Base-by-base conservation (phyloP, 495 filamentous ascomycete genomes). In the Hapsidospora chrysogenum region DNA sequence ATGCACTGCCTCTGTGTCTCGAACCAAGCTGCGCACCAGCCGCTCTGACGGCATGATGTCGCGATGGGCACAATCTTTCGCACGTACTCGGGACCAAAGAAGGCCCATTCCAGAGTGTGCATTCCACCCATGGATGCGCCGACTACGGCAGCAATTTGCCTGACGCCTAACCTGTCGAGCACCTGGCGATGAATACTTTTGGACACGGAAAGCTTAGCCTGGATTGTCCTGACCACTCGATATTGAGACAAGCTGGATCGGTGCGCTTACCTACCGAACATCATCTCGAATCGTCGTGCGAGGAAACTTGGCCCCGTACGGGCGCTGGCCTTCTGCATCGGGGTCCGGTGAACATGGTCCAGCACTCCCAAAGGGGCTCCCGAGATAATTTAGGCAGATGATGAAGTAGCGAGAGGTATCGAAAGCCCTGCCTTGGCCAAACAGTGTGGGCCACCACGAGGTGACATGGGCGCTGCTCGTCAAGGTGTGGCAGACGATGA, bases 101-200 rank as follows among this genome's bases (percentile, higher is more conserved):
- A 39, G 15, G 53, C 43, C 55, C 55, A 56, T 34, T 59, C 56
- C 8, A 59, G 46, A 9, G 52, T 51, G 21, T 44, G 44, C 53
- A 57, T 57, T 7, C 56, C 56, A 10, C 56, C 53, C 53, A 57
- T 57, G 11, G 50, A 53, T 17, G 51, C 53, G 4, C 56, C 56
- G 16, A 59, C 46, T 2, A 55, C 53, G 13, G 48, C 50, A 10
- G 46, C 49, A 13, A 59, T 43, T 1, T 42, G 42, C n/a, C 20
- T 28, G 8, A 57, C 51, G 14, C 52, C 56, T 19, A 59, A 36
- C 22, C 43, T 43, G 30, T 59, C 52, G 14, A 59, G 48, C 6
- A 59, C 47, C 4, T 47, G 38, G 18, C 55, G 55, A 11, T 59
- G 56, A 8, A 53, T 44, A 9, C 53, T 56, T n/a, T n/a, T n/a